phyloP scores from a whole-genome alignment of 306 rosid genomes.

The Trifolium fragiferum region DNA sequence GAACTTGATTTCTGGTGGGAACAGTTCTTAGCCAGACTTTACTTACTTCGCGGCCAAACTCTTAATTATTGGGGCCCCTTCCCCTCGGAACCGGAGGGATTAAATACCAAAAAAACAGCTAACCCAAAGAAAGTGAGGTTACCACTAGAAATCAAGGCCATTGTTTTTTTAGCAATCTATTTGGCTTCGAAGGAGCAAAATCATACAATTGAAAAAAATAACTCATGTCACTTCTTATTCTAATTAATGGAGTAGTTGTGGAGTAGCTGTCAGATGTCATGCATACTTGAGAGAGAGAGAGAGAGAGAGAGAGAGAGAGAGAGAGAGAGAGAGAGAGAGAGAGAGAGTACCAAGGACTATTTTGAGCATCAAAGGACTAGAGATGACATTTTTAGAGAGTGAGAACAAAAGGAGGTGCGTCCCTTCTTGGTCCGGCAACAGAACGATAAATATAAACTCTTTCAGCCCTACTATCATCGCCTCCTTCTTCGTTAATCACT shows the following conservation, averaged over 20 bases:
- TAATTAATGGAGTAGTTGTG: constrained; percentile 13
- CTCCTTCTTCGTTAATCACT: constrained; percentile 68
- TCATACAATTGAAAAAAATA: constrained; percentile 1
- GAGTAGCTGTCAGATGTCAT: constrained; percentile 3
- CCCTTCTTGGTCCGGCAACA: constrained; percentile 82
- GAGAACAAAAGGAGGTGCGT: constrained; percentile 82
- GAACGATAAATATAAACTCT: constrained; percentile 81
- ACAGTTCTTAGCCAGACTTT: too few relatives aligned
- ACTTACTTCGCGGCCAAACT: too few relatives aligned
- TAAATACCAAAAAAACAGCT: too few relatives aligned
- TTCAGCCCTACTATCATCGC: constrained; percentile 52
- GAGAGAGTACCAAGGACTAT: constrained; percentile 48
- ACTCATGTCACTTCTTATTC: not conserved
- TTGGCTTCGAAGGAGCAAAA: constrained; percentile 14
- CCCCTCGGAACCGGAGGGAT: too few relatives aligned
- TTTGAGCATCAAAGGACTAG: constrained; percentile 33
- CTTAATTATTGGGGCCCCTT: too few relatives aligned
- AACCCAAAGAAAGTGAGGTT: not conserved
- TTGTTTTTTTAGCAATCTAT: constrained; percentile 5
- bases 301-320: constrained; percentile 38
- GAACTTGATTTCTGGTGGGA: too few relatives aligned
- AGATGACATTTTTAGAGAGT: constrained; percentile 56
- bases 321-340: constrained; percentile 30
- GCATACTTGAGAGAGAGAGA: not conserved
- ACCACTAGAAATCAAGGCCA: constrained; percentile 3